A percentile compares a stretch with the other conserved stretches of the same genome.
Conservation (phyloP, 2,329 filamentous ascomycete genomes). For the Bipolaris oryzae region DNA sequence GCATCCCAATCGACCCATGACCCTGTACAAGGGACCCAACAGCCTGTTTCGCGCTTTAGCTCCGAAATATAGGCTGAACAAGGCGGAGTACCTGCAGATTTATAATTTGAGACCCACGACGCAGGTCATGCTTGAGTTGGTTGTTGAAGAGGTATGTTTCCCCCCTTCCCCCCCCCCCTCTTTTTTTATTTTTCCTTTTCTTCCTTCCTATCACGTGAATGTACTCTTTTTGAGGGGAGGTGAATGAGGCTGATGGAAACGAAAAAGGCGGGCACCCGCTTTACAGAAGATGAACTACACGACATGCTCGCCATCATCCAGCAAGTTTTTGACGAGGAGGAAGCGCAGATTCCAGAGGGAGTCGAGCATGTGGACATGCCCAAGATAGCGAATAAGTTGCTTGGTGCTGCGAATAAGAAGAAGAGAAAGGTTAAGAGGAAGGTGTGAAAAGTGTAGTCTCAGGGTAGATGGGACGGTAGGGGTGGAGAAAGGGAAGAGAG, state of each 20-base stretch:
- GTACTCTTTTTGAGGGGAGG: too few relatives aligned
- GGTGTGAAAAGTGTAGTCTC: neutral
- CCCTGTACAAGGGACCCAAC: slow-evolving; percentile 43
- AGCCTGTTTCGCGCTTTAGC: slow-evolving; percentile 39
- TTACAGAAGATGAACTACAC: slow-evolving; percentile 36
- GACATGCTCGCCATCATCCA: slow-evolving; percentile 38
- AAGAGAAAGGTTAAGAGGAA: slow-evolving; percentile 25
- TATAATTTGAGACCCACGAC: slow-evolving; percentile 44
- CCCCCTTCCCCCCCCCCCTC: neutral
- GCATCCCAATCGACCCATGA: slow-evolving; percentile 38
- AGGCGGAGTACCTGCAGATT: slow-evolving; percentile 48
- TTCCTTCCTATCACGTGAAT: too few relatives aligned
- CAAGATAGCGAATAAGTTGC: slow-evolving; percentile 37
- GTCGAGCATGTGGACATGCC: slow-evolving; percentile 36
- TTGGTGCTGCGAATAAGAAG: slow-evolving; percentile 37
- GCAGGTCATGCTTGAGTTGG: slow-evolving; percentile 40
- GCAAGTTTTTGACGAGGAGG: slow-evolving; percentile 42
- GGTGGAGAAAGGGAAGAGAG: too few relatives aligned
- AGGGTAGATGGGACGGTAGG: too few relatives aligned
- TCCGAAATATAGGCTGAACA: slow-evolving; percentile 42
- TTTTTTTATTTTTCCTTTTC: neutral
- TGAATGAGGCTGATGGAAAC: neutral
- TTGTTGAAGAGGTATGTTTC: slow-evolving; percentile 44
- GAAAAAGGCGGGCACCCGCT: slow-evolving; percentile 34
- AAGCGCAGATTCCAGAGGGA: slow-evolving; percentile 33